Evolutionary conservation across 2,329 filamentous ascomycete genomes (phyloP).

Genomic region (Grosmannia serpens): DNA sequence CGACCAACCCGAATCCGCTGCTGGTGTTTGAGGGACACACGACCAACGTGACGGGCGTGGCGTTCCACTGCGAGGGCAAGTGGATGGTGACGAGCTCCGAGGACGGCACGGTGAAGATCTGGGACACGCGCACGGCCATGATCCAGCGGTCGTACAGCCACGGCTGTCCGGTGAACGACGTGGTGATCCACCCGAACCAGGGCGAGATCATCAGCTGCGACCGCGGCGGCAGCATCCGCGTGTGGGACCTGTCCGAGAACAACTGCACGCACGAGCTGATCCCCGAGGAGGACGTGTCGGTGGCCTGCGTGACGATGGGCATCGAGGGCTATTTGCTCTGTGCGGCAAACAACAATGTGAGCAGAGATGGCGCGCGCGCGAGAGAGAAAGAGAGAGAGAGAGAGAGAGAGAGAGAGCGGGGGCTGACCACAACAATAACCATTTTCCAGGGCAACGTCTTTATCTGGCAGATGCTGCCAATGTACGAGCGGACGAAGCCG

Average conservation of each 20-base stretch:
- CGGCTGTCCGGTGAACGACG: constrained; percentile 82
- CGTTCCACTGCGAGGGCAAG: constrained; percentile 97
- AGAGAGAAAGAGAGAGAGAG: not conserved
- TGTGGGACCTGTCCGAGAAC: constrained; percentile 96
- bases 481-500: constrained; percentile 69
- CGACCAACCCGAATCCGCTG: constrained; percentile 87
- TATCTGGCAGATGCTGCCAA: constrained; percentile 87
- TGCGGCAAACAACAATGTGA: constrained; percentile 80
- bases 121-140: constrained; percentile 77
- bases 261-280: constrained; percentile 94
- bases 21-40: constrained; percentile 94
- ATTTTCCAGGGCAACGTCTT: constrained; percentile 77
- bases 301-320: constrained; percentile 90
- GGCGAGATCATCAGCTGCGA: constrained; percentile 97
- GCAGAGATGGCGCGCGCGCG: constrained; percentile 15
- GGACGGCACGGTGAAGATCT: constrained; percentile 93
- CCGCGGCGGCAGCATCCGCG: constrained; percentile 77
- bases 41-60: constrained; percentile 89
- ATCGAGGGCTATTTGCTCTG: constrained; percentile 88
- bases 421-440: not conserved
- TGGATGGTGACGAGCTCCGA: constrained; percentile 99
- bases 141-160: constrained; percentile 92
- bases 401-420: not conserved
- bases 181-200: constrained; percentile 99
- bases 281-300: constrained; percentile 87